Evolutionary conservation across 208 protist species (phyloP).

Genomic region (Kentomonas sorsogonicus): DNA sequence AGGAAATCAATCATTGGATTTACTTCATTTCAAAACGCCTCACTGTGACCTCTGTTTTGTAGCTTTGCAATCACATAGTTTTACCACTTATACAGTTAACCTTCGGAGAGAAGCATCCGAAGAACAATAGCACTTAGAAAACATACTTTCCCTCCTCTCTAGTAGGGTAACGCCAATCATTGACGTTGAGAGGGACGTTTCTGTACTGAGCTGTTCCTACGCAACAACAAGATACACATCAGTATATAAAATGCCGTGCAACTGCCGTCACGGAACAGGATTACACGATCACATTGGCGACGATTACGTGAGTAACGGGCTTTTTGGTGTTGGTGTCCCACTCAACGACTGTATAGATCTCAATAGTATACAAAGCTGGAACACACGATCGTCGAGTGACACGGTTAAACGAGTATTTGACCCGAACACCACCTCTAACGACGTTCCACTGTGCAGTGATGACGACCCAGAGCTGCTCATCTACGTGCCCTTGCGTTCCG

Average conservation of each 20-base stretch:
- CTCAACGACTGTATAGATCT: conserved; percentile 71
- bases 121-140: no score
- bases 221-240: no score
- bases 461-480: conserved; percentile 76
- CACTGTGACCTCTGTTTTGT: no score
- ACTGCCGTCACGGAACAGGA: conserved; percentile 66
- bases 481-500: conserved; percentile 47
- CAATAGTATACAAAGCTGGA: conserved; percentile 61
- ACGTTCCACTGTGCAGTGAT: conserved; percentile 69
- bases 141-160: no score
- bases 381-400: conserved; percentile 33
- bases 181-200: no score
- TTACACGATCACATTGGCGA: conserved; percentile 77
- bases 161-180: no score
- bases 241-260: conserved; percentile 80
- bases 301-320: conserved; percentile 48
- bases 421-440: conserved; percentile 34
- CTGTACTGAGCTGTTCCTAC: no score
- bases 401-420: conserved; percentile 58
- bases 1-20: no score
- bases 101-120: no score
- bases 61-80: no score
- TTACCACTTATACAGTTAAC: no score
- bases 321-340: conserved; percentile 52
- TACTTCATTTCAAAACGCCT: no score